A percentile compares a stretch with the other conserved stretches of the same genome.
Conservation (phyloP, 352 stramenopile species). For the Pythium sukuiense region DNA sequence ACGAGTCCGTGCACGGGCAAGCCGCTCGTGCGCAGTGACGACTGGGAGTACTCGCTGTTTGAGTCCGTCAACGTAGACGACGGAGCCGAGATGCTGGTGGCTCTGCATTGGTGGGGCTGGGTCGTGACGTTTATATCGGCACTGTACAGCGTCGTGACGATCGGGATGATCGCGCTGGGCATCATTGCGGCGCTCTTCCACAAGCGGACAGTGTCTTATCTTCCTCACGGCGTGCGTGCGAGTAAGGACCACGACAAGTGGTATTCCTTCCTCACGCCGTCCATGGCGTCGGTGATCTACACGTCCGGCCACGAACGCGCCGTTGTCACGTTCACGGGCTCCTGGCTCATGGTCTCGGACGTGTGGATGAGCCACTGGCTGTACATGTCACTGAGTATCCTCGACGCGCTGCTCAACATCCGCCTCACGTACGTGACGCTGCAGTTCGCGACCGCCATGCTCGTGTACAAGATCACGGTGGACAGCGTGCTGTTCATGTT, state of each 20-base stretch:
- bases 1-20: conserved; percentile 45
- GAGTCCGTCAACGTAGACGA: conserved; percentile 37
- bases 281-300: conserved; percentile 37
- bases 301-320: conserved; percentile 34
- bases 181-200: conserved; percentile 44
- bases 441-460: conserved; percentile 9
- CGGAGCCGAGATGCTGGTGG: conserved; percentile 39
- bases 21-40: conserved; percentile 32
- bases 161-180: conserved; percentile 40
- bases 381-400: conserved; percentile 49
- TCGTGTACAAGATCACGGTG: conserved; percentile 38
- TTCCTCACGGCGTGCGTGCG: conserved; percentile 37
- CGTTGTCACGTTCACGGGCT: conserved; percentile 52
- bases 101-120: conserved; percentile 41
- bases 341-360: conserved; percentile 48
- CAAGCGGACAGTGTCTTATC: conserved; percentile 36
- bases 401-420: conserved; percentile 45
- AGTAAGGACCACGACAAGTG: conserved; percentile 25
- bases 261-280: conserved; percentile 37
- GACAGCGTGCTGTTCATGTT: conserved; percentile 59
- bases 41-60: conserved; percentile 46
- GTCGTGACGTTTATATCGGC: conserved; percentile 33
- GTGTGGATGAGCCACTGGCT: conserved; percentile 69
- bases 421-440: conserved; percentile 34
- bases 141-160: conserved; percentile 44